Evolutionary conservation across 2,329 filamentous ascomycete species (phyloP).

Genomic region (Bipolaris zeicola): DNA sequence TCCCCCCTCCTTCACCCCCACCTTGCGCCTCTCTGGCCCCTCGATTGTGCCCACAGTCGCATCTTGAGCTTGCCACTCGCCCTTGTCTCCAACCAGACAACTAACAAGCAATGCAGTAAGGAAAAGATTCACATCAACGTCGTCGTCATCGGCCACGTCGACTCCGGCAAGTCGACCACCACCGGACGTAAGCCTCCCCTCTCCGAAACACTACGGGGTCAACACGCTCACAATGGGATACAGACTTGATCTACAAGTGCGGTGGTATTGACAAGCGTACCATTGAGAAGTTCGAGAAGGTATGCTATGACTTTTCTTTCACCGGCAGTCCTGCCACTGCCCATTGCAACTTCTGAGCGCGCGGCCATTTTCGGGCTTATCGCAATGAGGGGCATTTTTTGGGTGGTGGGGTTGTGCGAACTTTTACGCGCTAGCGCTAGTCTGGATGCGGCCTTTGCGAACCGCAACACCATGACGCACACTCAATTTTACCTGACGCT

Average conservation of each 20-base stretch:
- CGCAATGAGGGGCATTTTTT: slow-evolving; percentile 47
- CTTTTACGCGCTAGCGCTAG: slow-evolving; percentile 47
- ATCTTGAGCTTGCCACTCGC: slow-evolving; percentile 1
- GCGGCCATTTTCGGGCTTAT: slow-evolving; percentile 43
- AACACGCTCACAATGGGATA: slow-evolving; percentile 57
- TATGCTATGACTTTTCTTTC: slow-evolving; percentile 55
- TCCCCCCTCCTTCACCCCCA: slow-evolving; percentile 13
- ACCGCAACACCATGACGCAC: slow-evolving; percentile 44
- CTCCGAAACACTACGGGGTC: slow-evolving; percentile 35
- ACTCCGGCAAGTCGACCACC: slow-evolving; percentile 98
- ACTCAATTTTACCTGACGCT: slow-evolving; percentile 39
- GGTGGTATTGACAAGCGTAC: slow-evolving; percentile 99
- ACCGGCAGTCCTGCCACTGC: slow-evolving; percentile 12
- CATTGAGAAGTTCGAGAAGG: slow-evolving; percentile 99
- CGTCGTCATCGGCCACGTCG: slow-evolving; percentile 99
- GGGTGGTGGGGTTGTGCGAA: slow-evolving; percentile 49
- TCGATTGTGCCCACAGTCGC: slow-evolving; percentile 3
- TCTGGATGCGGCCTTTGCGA: slow-evolving; percentile 36
- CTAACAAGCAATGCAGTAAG: slow-evolving; percentile 68
- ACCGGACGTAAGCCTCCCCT: slow-evolving; percentile 69
- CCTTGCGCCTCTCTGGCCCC: slow-evolving; percentile 17
- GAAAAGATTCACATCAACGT: slow-evolving; percentile 94
- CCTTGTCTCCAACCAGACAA: slow-evolving; percentile 10
- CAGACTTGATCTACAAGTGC: slow-evolving; percentile 99
- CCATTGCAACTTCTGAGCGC: slow-evolving; percentile 26